phyloP scores from a whole-genome alignment of 73 alveolate genomes.

The Tetrahymena malaccensis region DNA sequence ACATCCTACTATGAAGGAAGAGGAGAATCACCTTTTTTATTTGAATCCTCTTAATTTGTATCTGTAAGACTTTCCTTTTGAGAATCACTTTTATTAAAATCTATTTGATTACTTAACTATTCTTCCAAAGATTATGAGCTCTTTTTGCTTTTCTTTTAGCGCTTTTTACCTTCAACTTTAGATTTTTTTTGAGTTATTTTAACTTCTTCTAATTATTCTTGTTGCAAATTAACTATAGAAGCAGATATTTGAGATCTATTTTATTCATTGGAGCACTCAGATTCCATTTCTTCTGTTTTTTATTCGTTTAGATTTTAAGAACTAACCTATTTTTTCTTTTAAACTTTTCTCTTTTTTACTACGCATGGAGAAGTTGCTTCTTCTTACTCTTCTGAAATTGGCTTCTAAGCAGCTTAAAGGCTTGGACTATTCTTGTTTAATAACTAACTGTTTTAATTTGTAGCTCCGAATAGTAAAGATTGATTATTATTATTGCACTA shows the following conservation, averaged over 20 bases:
- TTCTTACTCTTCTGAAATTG: background rate
- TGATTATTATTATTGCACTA: background rate
- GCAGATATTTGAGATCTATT: background rate
- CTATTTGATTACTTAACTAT: background rate
- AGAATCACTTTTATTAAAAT: background rate
- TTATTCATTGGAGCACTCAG: background rate
- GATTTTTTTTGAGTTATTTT: background rate
- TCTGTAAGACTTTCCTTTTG: background rate
- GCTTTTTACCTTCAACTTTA: background rate
- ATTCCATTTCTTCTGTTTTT: background rate
- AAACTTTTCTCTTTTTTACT: background rate
- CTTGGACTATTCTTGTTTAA: background rate
- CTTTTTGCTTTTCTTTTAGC: background rate
- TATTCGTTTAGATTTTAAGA: background rate
- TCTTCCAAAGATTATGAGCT: background rate
- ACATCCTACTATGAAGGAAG: background rate
- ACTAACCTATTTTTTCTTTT: background rate
- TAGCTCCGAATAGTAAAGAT: background rate
- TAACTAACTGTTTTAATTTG: background rate
- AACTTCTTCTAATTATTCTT: background rate
- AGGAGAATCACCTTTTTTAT: background rate
- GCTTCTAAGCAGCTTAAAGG: background rate
- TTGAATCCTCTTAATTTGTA: background rate
- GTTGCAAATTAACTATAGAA: background rate
- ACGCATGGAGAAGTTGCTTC: background rate